A percentile compares a stretch with the other conserved stretches of the same genome.
Conservation (phyloP, 306 rosid species). For the Cucumis sativus region Cucumber_9930_V3 NC_026659.2:15830001-15830500, state of each 20-base stretch:
- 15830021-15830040: conserved; percentile 30
- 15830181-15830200: conserved; percentile 84
- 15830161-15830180: conserved; percentile 76
- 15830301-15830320: background rate
- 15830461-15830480: background rate
- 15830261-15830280: background rate
- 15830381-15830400: conserved; percentile 54
- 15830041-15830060: conserved; percentile 7
- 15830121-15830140: conserved; percentile 75
- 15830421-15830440: conserved; percentile 92
- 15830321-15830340: conserved; percentile 22
- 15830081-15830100: conserved; percentile 69
- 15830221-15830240: conserved; percentile 78
- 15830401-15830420: conserved; percentile 81
- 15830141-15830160: conserved; percentile 79
- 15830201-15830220: conserved; percentile 59
- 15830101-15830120: conserved; percentile 67
- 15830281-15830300: background rate
- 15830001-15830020: background rate
- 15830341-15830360: conserved; percentile 85
- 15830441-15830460: background rate
- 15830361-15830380: conserved; percentile 88
- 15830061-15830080: conserved; percentile 15
- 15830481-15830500: background rate
- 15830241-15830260: conserved; percentile 11